Evolutionary conservation across 257 asterid genomes (phyloP), one percentile per base, ranked within the genome.

Genomic region (Solanum commersonii): DNA sequence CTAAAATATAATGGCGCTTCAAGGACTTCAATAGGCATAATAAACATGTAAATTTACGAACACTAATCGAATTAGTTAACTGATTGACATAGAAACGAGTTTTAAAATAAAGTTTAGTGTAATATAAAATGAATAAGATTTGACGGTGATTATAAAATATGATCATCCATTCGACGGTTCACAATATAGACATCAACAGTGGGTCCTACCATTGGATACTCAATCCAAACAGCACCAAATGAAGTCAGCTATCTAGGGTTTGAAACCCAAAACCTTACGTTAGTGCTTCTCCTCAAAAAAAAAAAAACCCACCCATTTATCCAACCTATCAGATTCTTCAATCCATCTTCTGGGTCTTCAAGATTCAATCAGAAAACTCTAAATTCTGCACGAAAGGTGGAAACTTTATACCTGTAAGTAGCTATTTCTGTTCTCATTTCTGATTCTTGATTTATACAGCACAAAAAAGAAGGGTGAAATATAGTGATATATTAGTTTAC

Each of bases 401-500:
- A 81, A 42, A 67, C 87, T 86, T 63, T 79, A 35, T 84, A 87
- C 78, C 67, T 65, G 96, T 94, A 90, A 91, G 94, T 93, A 29
- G 65, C 84, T 72, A 77, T 83, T 29, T 18, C 83, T 87, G 68
- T 83, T 37, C 42, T 44, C 84, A 59, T 34, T 15, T 83, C 2
- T 35, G 27, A 23, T 40, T 85, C 84, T 84, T 52, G 65, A 85
- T 89, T 87, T 88, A 25, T 33, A 42, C 40, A 20, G 23, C 38
- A 25, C 11, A 20, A 77, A 63, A 67, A 4, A 49, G 59, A 46
- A 9, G 8, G 34, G 70, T 81, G 59, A 33, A 15, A 10, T 16
- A 77, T 18, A 65, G 63, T 25, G 83, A 29, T 29, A 16, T 10
- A 42, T 78, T 34, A 63, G 42, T 46, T 46, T 29, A 81, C 10